These are phyloP conservation scores for Lodderomyces parapsilosis DNA, from an alignment of 1,139 yeast species.

Conservation along the genomic window DNA sequence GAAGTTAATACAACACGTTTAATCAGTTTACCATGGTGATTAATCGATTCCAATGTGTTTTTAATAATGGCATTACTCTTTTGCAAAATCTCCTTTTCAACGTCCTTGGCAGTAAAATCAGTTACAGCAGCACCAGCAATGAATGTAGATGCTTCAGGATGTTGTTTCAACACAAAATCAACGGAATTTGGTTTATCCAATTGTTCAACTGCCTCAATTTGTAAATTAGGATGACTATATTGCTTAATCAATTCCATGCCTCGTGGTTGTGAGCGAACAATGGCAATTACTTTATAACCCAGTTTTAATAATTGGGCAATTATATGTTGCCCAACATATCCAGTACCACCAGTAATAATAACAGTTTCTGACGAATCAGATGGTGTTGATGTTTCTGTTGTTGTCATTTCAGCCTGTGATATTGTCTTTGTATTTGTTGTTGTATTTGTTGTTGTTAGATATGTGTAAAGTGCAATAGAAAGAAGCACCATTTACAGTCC, in stretches of 20 bases:
- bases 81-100: slow-evolving; percentile 19
- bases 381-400: not conserved
- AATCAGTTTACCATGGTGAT: slow-evolving; percentile 24
- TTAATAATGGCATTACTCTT: slow-evolving; percentile 26
- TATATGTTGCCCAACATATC: slow-evolving; percentile 38
- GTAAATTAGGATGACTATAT: slow-evolving; percentile 6
- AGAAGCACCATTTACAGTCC: not conserved
- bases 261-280: slow-evolving; percentile 53
- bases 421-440: not conserved
- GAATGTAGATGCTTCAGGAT: slow-evolving; percentile 49
- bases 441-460: not conserved
- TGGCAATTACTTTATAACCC: slow-evolving; percentile 55
- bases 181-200: slow-evolving; percentile 45
- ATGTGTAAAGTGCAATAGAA: not conserved
- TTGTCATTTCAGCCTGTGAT: too few species aligned
- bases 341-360: slow-evolving; percentile 40
- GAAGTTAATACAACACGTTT: slow-evolving; percentile 28
- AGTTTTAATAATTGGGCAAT: slow-evolving; percentile 26
- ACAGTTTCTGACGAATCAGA: slow-evolving; percentile 17
- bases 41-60: slow-evolving; percentile 24
- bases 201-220: slow-evolving; percentile 55
- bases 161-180: slow-evolving; percentile 45
- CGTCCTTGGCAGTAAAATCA: slow-evolving; percentile 22
- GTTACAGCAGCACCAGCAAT: slow-evolving; percentile 44
- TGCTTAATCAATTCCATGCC: slow-evolving; percentile 41